Percentiles rank a stretch among this genome's conserved stretches.
phyloP scores from a whole-genome alignment of 345 rosid species.

The Boechera stricta region DNA sequence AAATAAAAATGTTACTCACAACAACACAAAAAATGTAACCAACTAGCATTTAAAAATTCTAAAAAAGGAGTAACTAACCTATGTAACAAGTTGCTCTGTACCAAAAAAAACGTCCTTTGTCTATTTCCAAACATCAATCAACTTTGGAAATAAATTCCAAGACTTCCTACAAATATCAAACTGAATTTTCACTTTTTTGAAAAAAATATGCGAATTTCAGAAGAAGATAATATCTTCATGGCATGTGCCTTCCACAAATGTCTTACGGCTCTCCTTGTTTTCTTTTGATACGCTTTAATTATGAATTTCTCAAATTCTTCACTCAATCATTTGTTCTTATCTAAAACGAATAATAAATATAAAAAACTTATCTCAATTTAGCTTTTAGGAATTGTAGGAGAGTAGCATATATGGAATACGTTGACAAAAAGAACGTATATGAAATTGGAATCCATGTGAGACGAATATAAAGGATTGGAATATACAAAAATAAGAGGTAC shows the following conservation, averaged over 20 bases:
- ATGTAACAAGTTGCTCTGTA: no score
- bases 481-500: constrained; percentile 18
- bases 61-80: no score
- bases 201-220: constrained; percentile 21
- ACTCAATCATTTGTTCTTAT: constrained; percentile 15
- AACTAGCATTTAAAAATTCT: no score
- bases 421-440: constrained; percentile 28
- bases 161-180: neutral
- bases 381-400: constrained; percentile 26
- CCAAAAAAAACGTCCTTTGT: neutral
- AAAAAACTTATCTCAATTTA: constrained; percentile 1
- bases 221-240: constrained; percentile 34
- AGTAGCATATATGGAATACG: constrained; percentile 25
- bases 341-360: neutral
- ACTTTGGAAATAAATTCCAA: neutral
- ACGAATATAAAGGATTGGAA: constrained; percentile 17
- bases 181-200: neutral
- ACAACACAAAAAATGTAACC: no score
- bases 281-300: constrained; percentile 12
- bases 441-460: neutral
- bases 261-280: constrained; percentile 30
- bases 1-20: no score
- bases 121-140: neutral
- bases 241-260: constrained; percentile 41
- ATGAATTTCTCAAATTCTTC: constrained; percentile 8